phyloP scores from a whole-genome alignment of 371 early-diverging fungal genomes.

The Haplosporangium sp. region DNA sequence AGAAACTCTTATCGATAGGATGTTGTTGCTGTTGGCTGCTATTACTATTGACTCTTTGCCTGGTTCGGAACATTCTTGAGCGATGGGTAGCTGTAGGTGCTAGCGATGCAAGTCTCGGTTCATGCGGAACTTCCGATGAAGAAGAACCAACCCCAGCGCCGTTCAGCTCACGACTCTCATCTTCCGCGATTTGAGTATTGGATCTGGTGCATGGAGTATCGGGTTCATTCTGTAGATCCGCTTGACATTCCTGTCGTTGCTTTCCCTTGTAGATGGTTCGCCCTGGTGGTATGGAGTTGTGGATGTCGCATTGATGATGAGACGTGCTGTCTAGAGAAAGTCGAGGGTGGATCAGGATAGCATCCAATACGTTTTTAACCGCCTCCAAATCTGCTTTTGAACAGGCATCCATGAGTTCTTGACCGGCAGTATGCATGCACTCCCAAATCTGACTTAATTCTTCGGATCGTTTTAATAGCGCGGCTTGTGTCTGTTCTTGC shows the following conservation, averaged over 20 bases:
- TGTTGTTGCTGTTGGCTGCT: constrained; percentile 1
- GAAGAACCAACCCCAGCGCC: constrained; percentile 11
- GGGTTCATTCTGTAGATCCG: too few species aligned
- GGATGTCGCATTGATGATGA: background rate
- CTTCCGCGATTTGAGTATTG: too few species aligned
- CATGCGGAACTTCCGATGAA: constrained; percentile 2
- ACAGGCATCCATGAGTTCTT: constrained; percentile 50
- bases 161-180: background rate
- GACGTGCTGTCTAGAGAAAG: constrained; percentile 6
- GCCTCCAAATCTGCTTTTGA: constrained; percentile 33
- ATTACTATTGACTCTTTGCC: constrained; percentile 25
- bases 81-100: constrained; percentile 11
- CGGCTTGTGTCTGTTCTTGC: background rate
- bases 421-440: constrained; percentile 32
- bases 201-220: too few species aligned
- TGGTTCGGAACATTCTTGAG: constrained; percentile 16
- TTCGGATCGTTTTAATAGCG: constrained; percentile 14
- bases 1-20: background rate
- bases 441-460: constrained; percentile 48
- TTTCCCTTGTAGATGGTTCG: constrained; percentile 7
- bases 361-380: constrained; percentile 27
- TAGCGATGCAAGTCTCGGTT: background rate
- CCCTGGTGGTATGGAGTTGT: background rate
- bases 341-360: constrained; percentile 23
- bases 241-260: too few species aligned